Conservation (phyloP, 331 rosid genomes). For the Acacia concinna region DNA sequence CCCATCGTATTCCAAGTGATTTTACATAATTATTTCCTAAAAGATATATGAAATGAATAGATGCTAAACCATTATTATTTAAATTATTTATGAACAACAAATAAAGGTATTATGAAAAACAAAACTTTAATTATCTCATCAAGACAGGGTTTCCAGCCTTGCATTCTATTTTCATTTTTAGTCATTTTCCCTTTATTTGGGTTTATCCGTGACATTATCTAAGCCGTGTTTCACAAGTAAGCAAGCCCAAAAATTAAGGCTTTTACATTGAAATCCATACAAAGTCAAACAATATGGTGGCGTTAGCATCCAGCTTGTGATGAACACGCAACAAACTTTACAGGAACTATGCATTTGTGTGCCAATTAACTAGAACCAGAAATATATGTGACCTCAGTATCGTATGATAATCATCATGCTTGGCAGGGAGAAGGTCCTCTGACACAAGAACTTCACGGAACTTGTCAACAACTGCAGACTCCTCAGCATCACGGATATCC, state of each 20-base stretch:
- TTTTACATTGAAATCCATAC: not conserved
- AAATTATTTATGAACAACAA: not conserved
- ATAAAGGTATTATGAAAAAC: not conserved
- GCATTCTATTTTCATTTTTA: not conserved
- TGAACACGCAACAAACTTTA: not conserved
- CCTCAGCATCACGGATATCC: slow-evolving; percentile 69
- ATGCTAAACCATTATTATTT: not conserved
- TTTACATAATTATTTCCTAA: not conserved
- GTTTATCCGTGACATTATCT: not conserved
- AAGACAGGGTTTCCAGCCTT: not conserved
- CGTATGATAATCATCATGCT: slow-evolving; percentile 89
- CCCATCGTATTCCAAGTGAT: not conserved
- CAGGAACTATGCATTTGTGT: not conserved
- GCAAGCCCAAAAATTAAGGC: not conserved
- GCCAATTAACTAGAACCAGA: not conserved
- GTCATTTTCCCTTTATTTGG: not conserved
- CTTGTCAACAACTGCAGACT: slow-evolving; percentile 61
- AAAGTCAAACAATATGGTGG: not conserved
- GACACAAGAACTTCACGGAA: slow-evolving; percentile 72
- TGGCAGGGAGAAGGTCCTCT: slow-evolving; percentile 74
- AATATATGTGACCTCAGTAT: slow-evolving; percentile 59
- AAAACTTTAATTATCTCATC: not conserved
- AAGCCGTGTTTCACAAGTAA: not conserved
- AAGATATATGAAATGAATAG: not conserved
- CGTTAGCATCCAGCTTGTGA: too few relatives aligned